These are phyloP conservation scores for Acmispon strigosus DNA, from an alignment of 306 rosid genomes.

Conservation along the genomic window DNA sequence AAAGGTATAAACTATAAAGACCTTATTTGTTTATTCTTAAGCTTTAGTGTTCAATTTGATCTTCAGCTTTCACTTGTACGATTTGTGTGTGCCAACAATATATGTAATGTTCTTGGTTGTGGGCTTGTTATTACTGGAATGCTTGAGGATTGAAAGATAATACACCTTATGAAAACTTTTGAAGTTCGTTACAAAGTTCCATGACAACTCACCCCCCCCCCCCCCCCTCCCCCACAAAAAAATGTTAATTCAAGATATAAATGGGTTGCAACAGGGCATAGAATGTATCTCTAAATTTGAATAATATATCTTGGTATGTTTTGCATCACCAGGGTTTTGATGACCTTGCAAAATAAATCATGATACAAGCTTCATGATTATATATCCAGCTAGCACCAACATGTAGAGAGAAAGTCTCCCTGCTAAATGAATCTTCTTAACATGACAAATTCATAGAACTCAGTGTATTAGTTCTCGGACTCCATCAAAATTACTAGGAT, in stretches of 20 bases:
- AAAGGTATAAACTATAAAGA: conserved; percentile 61
- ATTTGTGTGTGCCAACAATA: conserved; percentile 3
- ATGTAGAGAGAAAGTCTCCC: background rate
- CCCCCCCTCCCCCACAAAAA: too few species aligned
- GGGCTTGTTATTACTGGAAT: background rate
- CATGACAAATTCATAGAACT: background rate
- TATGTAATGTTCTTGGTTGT: background rate
- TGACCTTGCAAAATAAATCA: too few species aligned
- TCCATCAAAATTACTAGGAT: background rate
- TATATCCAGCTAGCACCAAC: background rate
- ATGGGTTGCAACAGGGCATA: background rate
- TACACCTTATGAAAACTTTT: background rate
- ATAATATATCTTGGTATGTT: background rate
- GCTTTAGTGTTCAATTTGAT: background rate
- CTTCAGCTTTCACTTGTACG: background rate
- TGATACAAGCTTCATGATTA: background rate
- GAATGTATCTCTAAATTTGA: background rate
- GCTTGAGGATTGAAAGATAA: background rate
- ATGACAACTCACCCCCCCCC: background rate
- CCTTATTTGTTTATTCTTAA: conserved; percentile 4
- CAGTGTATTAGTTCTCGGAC: background rate
- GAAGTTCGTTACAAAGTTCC: background rate
- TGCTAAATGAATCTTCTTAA: background rate
- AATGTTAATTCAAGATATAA: background rate
- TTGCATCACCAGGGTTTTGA: background rate